A percentile compares a stretch with the other conserved stretches of the same genome.
Evolutionary conservation across 202 grass and related monocot genomes (phyloP).

Genomic region (Digitaria exilis): DNA sequence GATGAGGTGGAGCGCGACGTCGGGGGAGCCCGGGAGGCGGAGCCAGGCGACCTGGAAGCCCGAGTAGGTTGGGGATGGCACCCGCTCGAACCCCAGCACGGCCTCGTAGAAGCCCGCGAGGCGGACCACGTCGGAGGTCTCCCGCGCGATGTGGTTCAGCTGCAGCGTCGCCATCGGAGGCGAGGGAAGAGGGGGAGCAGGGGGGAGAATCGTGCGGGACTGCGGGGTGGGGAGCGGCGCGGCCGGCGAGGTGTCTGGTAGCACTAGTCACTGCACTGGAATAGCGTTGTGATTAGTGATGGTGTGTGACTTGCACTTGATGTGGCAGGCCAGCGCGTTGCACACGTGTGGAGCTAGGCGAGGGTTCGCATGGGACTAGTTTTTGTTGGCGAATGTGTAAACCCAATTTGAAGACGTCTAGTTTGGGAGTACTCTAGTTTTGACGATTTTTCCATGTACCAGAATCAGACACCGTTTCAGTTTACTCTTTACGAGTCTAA

Average conservation of each 20-base stretch:
- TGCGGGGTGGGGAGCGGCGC: neutral
- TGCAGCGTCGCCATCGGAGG: slow-evolving; percentile 66
- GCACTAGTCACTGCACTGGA: too few relatives aligned
- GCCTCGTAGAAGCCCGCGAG: slow-evolving; percentile 89
- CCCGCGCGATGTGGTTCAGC: slow-evolving; percentile 85
- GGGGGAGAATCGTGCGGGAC: neutral
- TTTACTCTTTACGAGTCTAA: neutral
- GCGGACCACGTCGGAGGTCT: slow-evolving; percentile 76
- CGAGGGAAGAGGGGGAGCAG: neutral
- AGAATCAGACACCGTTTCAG: neutral
- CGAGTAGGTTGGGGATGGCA: slow-evolving; percentile 48
- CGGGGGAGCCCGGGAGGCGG: slow-evolving; percentile 55
- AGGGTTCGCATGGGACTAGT: neutral
- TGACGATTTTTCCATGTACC: neutral
- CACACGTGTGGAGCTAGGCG: slow-evolving; percentile 17
- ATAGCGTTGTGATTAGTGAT: neutral
- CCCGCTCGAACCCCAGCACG: slow-evolving; percentile 81
- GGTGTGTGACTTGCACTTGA: neutral
- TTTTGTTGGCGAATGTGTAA: neutral
- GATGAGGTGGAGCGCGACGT: slow-evolving; percentile 76
- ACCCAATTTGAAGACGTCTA: neutral
- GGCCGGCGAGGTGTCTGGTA: slow-evolving; percentile 7
- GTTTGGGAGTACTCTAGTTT: too few relatives aligned
- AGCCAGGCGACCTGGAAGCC: slow-evolving; percentile 78
- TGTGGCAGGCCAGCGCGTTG: neutral